These are phyloP conservation scores for Xylaria sp. DNA, from an alignment of 2,329 filamentous ascomycete species.

Conservation along the genomic window DNA sequence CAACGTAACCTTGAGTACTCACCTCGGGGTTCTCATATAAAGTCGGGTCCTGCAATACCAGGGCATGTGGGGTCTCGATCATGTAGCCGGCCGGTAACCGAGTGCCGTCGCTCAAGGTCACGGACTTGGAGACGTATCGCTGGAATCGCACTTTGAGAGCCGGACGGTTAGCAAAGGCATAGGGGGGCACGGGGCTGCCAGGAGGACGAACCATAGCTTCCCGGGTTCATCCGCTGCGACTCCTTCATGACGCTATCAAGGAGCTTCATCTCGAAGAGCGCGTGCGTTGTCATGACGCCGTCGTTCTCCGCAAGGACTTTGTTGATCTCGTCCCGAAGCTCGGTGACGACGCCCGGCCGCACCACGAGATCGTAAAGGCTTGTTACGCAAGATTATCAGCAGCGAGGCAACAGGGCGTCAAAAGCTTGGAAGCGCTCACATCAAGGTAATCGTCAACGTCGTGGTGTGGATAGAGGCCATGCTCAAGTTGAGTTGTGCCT, in stretches of 20 bases:
- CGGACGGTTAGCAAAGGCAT: not conserved
- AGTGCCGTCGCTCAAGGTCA: slow-evolving; percentile 32
- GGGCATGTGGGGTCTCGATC: slow-evolving; percentile 43
- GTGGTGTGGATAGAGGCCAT: slow-evolving; percentile 57
- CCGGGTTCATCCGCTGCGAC: slow-evolving; percentile 35
- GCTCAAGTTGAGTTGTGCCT: slow-evolving; percentile 45
- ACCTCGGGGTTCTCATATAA: slow-evolving; percentile 39
- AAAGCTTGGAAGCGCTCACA: slow-evolving; percentile 31
- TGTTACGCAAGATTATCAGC: not conserved
- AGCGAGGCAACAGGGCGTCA: not conserved
- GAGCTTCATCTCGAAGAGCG: slow-evolving; percentile 43
- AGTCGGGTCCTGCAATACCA: slow-evolving; percentile 38
- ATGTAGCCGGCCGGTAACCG: slow-evolving; percentile 43
- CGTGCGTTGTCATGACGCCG: slow-evolving; percentile 36
- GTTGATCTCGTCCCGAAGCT: slow-evolving; percentile 54
- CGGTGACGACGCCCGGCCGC: slow-evolving; percentile 49
- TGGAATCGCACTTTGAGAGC: slow-evolving; percentile 42
- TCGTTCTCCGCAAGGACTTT: slow-evolving; percentile 39
- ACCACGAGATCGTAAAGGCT: slow-evolving; percentile 54
- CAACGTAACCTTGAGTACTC: too few species aligned
- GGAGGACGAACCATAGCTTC: slow-evolving; percentile 27
- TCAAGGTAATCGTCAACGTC: slow-evolving; percentile 45
- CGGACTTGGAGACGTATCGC: slow-evolving; percentile 48
- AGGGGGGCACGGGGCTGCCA: not conserved
- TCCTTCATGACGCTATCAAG: slow-evolving; percentile 43